Evolutionary conservation across 306 rosid species (phyloP).

Genomic region (Rosa persica): DNA sequence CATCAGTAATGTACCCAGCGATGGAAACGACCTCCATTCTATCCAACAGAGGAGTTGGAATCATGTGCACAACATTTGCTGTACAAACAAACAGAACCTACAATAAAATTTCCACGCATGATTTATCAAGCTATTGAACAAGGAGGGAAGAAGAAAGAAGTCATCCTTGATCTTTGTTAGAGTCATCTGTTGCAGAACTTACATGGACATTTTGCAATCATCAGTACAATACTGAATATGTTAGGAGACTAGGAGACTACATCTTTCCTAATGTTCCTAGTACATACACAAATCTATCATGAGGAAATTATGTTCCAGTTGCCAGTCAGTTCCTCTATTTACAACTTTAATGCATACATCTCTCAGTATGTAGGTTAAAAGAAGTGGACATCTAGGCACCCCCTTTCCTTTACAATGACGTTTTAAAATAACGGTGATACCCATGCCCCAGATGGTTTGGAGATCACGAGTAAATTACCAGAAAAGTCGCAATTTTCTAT

Average conservation of each 20-base stretch:
- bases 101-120: slow-evolving; percentile 35
- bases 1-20: slow-evolving; percentile 95
- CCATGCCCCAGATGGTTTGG: neutral
- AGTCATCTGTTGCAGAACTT: neutral
- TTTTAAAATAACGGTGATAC: neutral
- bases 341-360: neutral
- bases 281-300: neutral
- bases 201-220: neutral
- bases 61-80: slow-evolving; percentile 85
- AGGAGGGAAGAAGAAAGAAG: neutral
- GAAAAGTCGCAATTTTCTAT: neutral
- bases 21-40: slow-evolving; percentile 93
- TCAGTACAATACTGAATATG: neutral
- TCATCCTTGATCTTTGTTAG: neutral
- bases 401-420: neutral
- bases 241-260: neutral
- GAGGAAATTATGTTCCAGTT: neutral
- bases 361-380: neutral
- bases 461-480: neutral
- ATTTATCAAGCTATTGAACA: neutral
- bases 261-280: neutral
- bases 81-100: slow-evolving; percentile 99
- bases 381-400: neutral
- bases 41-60: slow-evolving; percentile 92
- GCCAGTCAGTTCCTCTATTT: neutral